Conservation (phyloP, 139 green algal genomes). For the Chlamydomonas asymmetrica region DNA sequence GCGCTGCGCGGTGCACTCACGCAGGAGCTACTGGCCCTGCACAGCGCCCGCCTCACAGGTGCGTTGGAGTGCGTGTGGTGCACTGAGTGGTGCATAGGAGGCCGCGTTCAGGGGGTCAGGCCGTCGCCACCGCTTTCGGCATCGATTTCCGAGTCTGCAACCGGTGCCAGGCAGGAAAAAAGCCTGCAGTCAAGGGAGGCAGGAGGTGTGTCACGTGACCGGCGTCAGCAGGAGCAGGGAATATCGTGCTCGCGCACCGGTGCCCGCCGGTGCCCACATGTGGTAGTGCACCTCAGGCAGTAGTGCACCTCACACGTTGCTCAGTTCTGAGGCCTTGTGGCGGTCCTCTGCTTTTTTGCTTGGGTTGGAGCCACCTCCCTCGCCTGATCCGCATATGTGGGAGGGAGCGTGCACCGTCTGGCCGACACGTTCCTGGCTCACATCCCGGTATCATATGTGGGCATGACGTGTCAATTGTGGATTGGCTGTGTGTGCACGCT, state of each 20-base stretch:
- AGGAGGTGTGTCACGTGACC: neutral
- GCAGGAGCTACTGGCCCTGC: constrained; percentile 17
- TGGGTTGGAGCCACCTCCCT: no score
- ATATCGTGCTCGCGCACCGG: no score
- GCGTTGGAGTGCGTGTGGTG: neutral
- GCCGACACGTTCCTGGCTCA: neutral
- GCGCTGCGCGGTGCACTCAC: constrained; percentile 27
- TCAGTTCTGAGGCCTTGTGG: no score
- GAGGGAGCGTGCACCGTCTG: no score
- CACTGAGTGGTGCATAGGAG: neutral
- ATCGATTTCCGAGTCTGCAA: neutral
- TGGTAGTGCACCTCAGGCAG: no score
- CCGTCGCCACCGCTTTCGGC: neutral
- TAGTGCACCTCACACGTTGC: no score
- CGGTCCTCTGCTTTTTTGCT: no score
- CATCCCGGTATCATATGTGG: neutral
- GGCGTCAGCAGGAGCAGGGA: no score
- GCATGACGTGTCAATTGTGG: no score
- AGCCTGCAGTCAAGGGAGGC: neutral
- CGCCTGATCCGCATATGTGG: no score
- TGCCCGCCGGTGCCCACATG: no score
- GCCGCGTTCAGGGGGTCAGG: neutral
- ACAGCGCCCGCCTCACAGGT: constrained; percentile 7
- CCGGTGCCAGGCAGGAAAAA: neutral
- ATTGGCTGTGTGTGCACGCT: no score